Evolutionary conservation across 192 early-diverging fungal genomes (phyloP).

Genomic region (Jimgerdemannia flammicorona): DNA sequence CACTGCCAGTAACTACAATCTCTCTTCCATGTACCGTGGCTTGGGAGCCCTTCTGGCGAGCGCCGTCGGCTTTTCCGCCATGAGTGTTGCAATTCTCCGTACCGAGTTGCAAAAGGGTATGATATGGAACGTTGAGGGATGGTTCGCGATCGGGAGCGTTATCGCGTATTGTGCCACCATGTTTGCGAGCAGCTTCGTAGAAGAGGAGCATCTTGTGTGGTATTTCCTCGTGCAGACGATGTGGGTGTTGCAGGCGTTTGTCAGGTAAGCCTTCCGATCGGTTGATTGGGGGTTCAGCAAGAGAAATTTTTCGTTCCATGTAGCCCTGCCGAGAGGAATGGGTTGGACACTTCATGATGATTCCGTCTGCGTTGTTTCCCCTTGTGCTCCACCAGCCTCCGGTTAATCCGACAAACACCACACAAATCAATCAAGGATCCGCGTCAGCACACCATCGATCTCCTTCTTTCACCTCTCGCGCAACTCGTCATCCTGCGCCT

Average conservation of each 20-base stretch:
- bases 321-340: no score
- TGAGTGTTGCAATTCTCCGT: not conserved
- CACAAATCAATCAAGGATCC: not conserved
- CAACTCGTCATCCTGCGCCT: constrained; percentile 14
- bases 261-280: constrained; percentile 24
- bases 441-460: not conserved
- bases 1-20: constrained; percentile 27
- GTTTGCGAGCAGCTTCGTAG: constrained; percentile 66
- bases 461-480: not conserved
- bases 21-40: constrained; percentile 20
- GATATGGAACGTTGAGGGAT: not conserved
- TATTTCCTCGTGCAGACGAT: constrained; percentile 68
- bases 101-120: not conserved
- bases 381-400: not conserved
- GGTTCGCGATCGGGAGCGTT: not conserved
- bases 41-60: not conserved
- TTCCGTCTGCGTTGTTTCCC: not conserved
- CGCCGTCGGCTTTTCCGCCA: not conserved
- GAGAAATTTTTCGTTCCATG: no score
- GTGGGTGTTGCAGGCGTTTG: constrained; percentile 36
- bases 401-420: not conserved
- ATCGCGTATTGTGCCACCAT: constrained; percentile 49
- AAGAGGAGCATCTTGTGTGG: constrained; percentile 77
- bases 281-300: no score
- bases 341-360: not conserved